These are phyloP conservation scores for Penicillium maclennaniae DNA, from an alignment of 495 filamentous ascomycete genomes.

Conservation along the genomic window DNA sequence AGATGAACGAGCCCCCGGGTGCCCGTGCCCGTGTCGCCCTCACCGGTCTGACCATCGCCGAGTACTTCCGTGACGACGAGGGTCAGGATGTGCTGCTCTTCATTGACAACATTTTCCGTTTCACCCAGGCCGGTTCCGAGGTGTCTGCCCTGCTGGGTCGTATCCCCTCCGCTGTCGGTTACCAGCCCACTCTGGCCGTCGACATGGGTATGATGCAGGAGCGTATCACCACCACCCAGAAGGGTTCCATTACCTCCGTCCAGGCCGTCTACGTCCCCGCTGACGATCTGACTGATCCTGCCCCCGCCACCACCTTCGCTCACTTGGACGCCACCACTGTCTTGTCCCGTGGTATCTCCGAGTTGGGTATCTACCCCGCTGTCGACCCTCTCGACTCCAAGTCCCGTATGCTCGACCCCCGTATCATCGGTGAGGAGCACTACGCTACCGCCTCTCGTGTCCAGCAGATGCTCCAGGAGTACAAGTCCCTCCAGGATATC, in stretches of 20 bases:
- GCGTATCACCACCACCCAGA: slow-evolving; percentile 98
- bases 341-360: slow-evolving; percentile 99
- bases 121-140: slow-evolving; percentile 99
- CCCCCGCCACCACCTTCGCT: slow-evolving; percentile 98
- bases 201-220: slow-evolving; percentile 99
- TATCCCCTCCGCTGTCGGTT: slow-evolving; percentile 99
- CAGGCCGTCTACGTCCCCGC: slow-evolving; percentile 99
- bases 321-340: slow-evolving; percentile 99
- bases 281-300: slow-evolving; percentile 99
- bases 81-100: slow-evolving; percentile 99
- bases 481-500: slow-evolving; percentile 99
- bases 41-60: slow-evolving; percentile 84
- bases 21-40: slow-evolving; percentile 99
- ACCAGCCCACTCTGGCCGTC: slow-evolving; percentile 98
- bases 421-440: slow-evolving; percentile 96
- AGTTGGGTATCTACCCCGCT: slow-evolving; percentile 99
- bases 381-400: slow-evolving; percentile 99
- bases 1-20: slow-evolving; percentile 99
- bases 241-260: slow-evolving; percentile 99
- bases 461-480: slow-evolving; percentile 99
- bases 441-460: slow-evolving; percentile 91
- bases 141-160: slow-evolving; percentile 98
- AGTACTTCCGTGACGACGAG: slow-evolving; percentile 97
- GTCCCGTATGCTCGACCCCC: slow-evolving; percentile 98
- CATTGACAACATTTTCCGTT: slow-evolving; percentile 99